A percentile compares a stretch with the other conserved stretches of the same genome.
Conservation (phyloP, 257 asterid genomes). For the Jasminum sambac region DNA sequence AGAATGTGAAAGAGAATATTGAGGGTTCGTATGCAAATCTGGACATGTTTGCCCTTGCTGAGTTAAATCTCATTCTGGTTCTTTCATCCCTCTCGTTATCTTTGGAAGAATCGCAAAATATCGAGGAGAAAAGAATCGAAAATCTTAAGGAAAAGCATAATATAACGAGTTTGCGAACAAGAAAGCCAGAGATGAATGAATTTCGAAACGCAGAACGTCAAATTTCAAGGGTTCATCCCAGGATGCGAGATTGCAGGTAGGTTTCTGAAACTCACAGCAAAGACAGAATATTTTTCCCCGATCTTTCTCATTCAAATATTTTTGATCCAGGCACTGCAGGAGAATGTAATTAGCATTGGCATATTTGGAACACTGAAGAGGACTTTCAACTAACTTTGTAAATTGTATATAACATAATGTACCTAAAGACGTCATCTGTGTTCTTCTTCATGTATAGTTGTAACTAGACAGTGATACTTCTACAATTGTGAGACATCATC, state of each 20-base stretch:
- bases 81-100: conserved; percentile 42
- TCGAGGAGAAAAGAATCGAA: conserved; percentile 12
- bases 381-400: neutral
- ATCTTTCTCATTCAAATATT: neutral
- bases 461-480: no score
- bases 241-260: conserved; percentile 40
- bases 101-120: conserved; percentile 10
- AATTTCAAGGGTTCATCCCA: conserved; percentile 22
- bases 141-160: conserved; percentile 1
- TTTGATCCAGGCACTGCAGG: conserved; percentile 35
- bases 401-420: no score
- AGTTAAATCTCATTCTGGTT: conserved; percentile 44
- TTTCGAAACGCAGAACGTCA: conserved; percentile 26
- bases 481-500: no score
- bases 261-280: neutral
- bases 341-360: conserved; percentile 20
- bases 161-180: conserved; percentile 5
- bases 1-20: conserved; percentile 15
- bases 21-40: conserved; percentile 1
- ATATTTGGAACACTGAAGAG: neutral
- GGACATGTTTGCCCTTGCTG: conserved; percentile 24
- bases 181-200: conserved; percentile 22
- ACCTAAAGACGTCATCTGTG: no score
- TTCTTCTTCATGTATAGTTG: no score
- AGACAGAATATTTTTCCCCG: neutral